phyloP scores from a whole-genome alignment of 31 red algal species.

The Asparagopsis taxiformis region DNA sequence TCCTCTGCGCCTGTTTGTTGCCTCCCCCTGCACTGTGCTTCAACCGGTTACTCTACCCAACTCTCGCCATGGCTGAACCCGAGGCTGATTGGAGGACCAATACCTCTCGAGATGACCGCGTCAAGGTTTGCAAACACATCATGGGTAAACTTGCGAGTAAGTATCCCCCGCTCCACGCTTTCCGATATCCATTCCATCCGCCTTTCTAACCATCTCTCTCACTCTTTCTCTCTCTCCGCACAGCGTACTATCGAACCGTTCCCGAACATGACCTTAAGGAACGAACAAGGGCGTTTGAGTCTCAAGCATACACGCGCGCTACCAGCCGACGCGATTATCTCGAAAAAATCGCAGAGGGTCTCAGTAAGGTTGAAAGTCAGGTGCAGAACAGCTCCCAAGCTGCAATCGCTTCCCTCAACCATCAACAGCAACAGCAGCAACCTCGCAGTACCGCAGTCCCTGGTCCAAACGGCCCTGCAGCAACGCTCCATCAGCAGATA shows the following conservation, averaged over 20 bases:
- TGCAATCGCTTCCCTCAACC: neutral
- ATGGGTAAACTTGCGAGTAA: constrained; percentile 44
- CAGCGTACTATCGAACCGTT: neutral
- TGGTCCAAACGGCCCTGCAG: neutral
- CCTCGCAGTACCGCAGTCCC: neutral
- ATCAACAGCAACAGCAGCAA: constrained; percentile 15
- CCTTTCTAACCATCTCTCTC: neutral
- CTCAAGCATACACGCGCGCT: constrained; percentile 21
- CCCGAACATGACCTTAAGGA: constrained; percentile 1
- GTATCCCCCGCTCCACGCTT: constrained; percentile 3
- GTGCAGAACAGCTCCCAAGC: neutral
- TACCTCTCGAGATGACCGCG: constrained; percentile 47
- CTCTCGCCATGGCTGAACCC: neutral
- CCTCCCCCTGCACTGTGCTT: no score
- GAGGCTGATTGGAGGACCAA: constrained; percentile 17
- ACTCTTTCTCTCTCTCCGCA: neutral
- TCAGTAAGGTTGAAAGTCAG: constrained; percentile 20
- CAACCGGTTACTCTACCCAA: no score
- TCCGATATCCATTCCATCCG: neutral
- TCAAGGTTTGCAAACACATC: constrained; percentile 65
- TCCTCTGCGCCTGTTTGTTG: no score
- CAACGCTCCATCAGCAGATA: neutral
- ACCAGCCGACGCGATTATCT: constrained; percentile 50
- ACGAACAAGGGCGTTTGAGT: constrained; percentile 34
- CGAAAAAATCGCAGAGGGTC: constrained; percentile 42